A percentile compares a stretch with the other conserved stretches of the same genome.
Conservation (phyloP, 768 basidiomycete species). For the Sarcodon sp. region DNA sequence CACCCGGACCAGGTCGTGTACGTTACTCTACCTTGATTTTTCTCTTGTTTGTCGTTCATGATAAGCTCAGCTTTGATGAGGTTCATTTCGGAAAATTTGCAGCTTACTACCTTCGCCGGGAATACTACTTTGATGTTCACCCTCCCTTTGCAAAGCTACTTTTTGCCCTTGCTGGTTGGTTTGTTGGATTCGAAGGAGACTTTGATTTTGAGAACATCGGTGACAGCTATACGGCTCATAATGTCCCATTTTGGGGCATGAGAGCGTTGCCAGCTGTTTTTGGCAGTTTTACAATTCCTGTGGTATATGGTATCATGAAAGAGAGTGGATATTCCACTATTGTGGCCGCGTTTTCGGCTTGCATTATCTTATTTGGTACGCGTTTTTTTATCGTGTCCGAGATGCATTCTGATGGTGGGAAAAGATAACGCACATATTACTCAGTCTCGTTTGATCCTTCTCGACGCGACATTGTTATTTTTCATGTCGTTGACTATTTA, state of each 20-base stretch:
- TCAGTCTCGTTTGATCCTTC: constrained; percentile 91
- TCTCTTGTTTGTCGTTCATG: background rate
- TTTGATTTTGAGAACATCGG: constrained; percentile 95
- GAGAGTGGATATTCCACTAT: constrained; percentile 92
- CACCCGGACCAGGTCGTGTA: constrained; percentile 93
- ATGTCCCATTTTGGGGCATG: constrained; percentile 93
- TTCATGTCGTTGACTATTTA: constrained; percentile 94
- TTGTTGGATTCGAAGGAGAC: constrained; percentile 89
- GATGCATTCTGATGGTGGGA: background rate
- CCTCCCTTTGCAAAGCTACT: constrained; percentile 95
- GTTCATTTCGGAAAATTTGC: constrained; percentile 99
- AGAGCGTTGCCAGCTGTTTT: constrained; percentile 86
- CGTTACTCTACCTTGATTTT: constrained; percentile 17
- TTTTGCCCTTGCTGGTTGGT: constrained; percentile 90
- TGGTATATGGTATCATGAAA: constrained; percentile 96
- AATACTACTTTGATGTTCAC: constrained; percentile 99
- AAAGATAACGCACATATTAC: constrained; percentile 92
- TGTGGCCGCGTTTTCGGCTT: constrained; percentile 83
- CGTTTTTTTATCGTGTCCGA: constrained; percentile 4
- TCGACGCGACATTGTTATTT: constrained; percentile 89
- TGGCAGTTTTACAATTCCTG: constrained; percentile 78
- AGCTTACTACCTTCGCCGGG: constrained; percentile 78
- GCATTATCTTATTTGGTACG: constrained; percentile 79
- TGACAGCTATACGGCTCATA: constrained; percentile 74
- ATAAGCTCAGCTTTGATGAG: constrained; percentile 70